These are phyloP conservation scores for Populus deltoides DNA, from an alignment of 345 rosid genomes.

Conservation along the genomic window DNA sequence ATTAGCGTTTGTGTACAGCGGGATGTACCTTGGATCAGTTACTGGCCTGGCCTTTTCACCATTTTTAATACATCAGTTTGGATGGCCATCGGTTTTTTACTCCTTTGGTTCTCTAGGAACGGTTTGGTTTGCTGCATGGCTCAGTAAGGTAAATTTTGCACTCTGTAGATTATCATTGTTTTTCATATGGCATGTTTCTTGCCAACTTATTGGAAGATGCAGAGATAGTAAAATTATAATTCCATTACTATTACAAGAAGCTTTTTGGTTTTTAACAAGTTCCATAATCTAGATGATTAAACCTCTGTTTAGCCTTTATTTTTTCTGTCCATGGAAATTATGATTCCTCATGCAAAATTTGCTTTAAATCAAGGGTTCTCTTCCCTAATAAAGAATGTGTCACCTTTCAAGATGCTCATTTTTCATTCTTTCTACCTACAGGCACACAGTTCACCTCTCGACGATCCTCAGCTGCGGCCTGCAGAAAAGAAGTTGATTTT, in stretches of 20 bases:
- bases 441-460: slow-evolving; percentile 87
- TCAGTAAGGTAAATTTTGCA: slow-evolving; percentile 54
- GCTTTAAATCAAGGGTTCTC: background rate
- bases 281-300: background rate
- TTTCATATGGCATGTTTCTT: slow-evolving; percentile 10
- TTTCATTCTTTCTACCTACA: slow-evolving; percentile 25
- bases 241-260: background rate
- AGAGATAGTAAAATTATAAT: background rate
- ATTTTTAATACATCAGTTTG: slow-evolving; percentile 75
- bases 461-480: slow-evolving; percentile 67
- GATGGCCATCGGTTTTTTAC: slow-evolving; percentile 95
- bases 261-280: background rate
- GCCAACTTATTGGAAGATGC: slow-evolving; percentile 3
- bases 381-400: background rate
- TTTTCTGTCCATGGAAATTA: background rate
- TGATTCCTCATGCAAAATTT: background rate
- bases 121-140: slow-evolving; percentile 77
- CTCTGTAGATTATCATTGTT: background rate
- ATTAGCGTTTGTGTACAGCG: slow-evolving; percentile 84
- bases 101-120: slow-evolving; percentile 93
- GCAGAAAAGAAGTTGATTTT: slow-evolving; percentile 65
- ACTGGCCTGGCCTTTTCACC: slow-evolving; percentile 96
- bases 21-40: slow-evolving; percentile 93
- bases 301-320: background rate
- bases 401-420: background rate